These are phyloP conservation scores for Leccinum angustisporum DNA, from an alignment of 1,284 basidiomycete genomes.

Conservation along the genomic window DNA sequence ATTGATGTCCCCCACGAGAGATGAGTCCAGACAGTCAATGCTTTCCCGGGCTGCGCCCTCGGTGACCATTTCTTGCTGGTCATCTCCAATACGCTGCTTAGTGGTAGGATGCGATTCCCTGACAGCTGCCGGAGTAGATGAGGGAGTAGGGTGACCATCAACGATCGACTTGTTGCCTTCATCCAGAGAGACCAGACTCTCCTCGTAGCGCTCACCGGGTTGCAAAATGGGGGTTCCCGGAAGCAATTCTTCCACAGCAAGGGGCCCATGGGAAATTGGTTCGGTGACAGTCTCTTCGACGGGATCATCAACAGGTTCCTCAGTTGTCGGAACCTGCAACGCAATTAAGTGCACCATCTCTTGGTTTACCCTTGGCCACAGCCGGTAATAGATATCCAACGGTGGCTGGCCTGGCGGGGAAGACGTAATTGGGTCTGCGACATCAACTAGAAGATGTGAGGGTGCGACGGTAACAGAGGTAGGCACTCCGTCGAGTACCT, in stretches of 20 bases:
- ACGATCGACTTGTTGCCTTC: slow-evolving; percentile 13
- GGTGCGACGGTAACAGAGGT: not conserved
- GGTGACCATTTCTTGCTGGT: not conserved
- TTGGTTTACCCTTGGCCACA: slow-evolving; percentile 32
- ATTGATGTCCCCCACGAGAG: slow-evolving; percentile 66
- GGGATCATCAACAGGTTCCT: not conserved
- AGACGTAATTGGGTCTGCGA: slow-evolving; percentile 4
- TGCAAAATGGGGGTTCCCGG: not conserved
- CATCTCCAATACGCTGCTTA: slow-evolving; percentile 4
- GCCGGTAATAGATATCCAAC: slow-evolving; percentile 22
- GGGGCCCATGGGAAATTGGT: not conserved
- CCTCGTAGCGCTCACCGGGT: slow-evolving; percentile 3
- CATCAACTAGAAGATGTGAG: slow-evolving; percentile 13
- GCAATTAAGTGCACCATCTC: slow-evolving; percentile 27
- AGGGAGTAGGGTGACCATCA: slow-evolving; percentile 21
- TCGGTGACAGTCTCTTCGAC: not conserved
- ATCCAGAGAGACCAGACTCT: slow-evolving; percentile 5
- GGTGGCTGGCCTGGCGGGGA: not conserved
- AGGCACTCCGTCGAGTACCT: not conserved
- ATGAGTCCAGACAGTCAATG: slow-evolving; percentile 42
- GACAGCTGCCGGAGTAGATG: slow-evolving; percentile 5
- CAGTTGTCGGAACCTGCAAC: not conserved
- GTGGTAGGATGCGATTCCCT: not conserved
- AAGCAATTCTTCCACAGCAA: not conserved
- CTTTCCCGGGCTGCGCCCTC: not conserved